Conservation (phyloP, 148 eudicot species). For the Amaranthus cruentus region DNA sequence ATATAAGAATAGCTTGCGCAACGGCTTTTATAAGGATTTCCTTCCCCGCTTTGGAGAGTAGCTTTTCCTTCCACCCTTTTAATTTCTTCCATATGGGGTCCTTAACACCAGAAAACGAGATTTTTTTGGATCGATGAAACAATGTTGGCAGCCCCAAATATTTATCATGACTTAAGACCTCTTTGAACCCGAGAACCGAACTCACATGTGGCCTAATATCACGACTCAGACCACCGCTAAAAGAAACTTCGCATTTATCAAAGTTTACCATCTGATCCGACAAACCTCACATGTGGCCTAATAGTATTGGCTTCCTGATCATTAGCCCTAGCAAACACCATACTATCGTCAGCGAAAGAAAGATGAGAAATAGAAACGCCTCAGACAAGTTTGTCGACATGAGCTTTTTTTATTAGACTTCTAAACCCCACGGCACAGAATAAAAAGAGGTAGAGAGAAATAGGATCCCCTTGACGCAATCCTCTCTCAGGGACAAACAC, state of each 20-base stretch:
- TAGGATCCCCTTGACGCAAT: background rate
- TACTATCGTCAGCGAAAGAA: background rate
- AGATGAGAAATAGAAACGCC: background rate
- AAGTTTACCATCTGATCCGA: background rate
- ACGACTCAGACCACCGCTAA: background rate
- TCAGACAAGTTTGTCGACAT: background rate
- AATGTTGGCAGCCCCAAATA: too few relatives aligned
- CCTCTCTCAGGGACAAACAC: background rate
- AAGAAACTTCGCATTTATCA: background rate
- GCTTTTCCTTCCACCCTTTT: too few relatives aligned
- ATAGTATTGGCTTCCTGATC: constrained; percentile 1
- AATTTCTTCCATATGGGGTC: too few relatives aligned
- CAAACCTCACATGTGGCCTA: background rate
- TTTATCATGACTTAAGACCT: too few relatives aligned
- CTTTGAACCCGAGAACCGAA: too few relatives aligned
- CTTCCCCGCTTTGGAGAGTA: too few relatives aligned
- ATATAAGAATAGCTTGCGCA: too few relatives aligned
- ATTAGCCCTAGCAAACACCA: background rate
- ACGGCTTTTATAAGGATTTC: too few relatives aligned
- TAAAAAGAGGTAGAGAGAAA: background rate
- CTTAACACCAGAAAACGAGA: too few relatives aligned
- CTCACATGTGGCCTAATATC: too few relatives aligned
- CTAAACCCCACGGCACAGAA: background rate
- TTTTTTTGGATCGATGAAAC: too few relatives aligned
- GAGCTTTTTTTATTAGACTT: background rate